Percentiles rank a stretch among this genome's conserved stretches.
Evolutionary conservation across 495 filamentous ascomycete genomes (phyloP).

Genomic region (Durotheca rogersii): DNA sequence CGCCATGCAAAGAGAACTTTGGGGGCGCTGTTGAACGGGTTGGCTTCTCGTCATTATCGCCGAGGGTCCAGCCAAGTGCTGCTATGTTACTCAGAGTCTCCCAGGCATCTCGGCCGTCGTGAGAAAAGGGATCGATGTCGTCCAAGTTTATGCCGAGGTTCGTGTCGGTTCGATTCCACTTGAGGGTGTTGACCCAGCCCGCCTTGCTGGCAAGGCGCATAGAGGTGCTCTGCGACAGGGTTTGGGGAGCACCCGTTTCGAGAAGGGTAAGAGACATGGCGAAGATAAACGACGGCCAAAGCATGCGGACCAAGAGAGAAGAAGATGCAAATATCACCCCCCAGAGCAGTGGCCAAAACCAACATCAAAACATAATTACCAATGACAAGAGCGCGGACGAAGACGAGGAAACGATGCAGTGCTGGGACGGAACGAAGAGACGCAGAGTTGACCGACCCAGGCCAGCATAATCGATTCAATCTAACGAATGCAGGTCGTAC

Average conservation of each 20-base stretch:
- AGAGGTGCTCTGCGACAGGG: constrained; percentile 37
- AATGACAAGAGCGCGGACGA: constrained; percentile 26
- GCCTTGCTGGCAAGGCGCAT: constrained; percentile 36
- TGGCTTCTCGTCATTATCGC: constrained; percentile 34
- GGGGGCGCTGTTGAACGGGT: constrained; percentile 32
- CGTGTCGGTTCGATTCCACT: constrained; percentile 34
- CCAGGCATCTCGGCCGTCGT: constrained; percentile 32
- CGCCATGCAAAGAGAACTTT: constrained; percentile 24
- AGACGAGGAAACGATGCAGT: constrained; percentile 28
- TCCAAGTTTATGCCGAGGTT: constrained; percentile 32
- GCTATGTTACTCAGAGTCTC: constrained; percentile 48
- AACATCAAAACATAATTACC: constrained; percentile 40
- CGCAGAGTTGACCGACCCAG: constrained; percentile 22
- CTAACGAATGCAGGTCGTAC: constrained; percentile 22
- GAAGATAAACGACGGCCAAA: constrained; percentile 25
- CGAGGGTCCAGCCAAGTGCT: constrained; percentile 40
- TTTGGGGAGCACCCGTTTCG: constrained; percentile 29
- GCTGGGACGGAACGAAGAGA: constrained; percentile 26
- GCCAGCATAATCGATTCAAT: constrained; percentile 26
- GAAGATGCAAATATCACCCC: constrained; percentile 40
- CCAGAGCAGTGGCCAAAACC: constrained; percentile 28
- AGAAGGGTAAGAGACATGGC: constrained; percentile 35
- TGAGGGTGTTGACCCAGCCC: constrained; percentile 36
- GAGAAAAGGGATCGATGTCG: constrained; percentile 19
- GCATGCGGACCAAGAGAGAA: constrained; percentile 42